phyloP scores from a whole-genome alignment of 192 early-diverging fungal genomes.

The Entomortierella beljakovae region DNA sequence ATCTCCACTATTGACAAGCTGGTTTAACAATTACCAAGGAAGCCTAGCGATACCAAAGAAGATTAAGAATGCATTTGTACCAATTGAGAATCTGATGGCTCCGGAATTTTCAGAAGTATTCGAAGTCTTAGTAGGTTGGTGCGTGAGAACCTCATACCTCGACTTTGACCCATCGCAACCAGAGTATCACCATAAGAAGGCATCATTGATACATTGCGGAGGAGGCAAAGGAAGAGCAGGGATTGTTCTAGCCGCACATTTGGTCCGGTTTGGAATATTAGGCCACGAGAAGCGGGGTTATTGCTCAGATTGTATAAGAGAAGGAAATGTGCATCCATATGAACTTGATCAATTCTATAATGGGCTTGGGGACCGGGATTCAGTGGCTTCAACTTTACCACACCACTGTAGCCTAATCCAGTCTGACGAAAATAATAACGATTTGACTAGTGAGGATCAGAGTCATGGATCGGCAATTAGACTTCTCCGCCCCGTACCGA shows the following conservation, averaged over 20 bases:
- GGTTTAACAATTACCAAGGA: slow-evolving; percentile 21
- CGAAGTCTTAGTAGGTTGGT: slow-evolving; percentile 50
- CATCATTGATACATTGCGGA: slow-evolving; percentile 47
- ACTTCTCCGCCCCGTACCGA: slow-evolving; percentile 7
- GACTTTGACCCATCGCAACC: background rate
- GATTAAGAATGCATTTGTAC: slow-evolving; percentile 49
- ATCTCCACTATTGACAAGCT: slow-evolving; percentile 28
- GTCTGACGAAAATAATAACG: background rate
- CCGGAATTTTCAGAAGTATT: slow-evolving; percentile 44
- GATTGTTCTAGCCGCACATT: slow-evolving; percentile 42
- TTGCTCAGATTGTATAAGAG: slow-evolving; percentile 22
- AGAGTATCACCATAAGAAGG: slow-evolving; percentile 19
- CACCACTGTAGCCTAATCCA: slow-evolving; percentile 6
- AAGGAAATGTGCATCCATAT: slow-evolving; percentile 27
- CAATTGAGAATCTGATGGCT: slow-evolving; percentile 47
- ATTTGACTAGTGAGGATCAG: slow-evolving; percentile 9
- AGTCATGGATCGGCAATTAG: background rate
- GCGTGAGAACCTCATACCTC: slow-evolving; percentile 9
- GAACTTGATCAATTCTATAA: slow-evolving; percentile 39
- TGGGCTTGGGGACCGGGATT: slow-evolving; percentile 22
- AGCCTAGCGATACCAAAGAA: background rate
- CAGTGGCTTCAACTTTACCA: slow-evolving; percentile 28
- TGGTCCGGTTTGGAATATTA: slow-evolving; percentile 39
- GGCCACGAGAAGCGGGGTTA: slow-evolving; percentile 39
- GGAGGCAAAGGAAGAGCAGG: slow-evolving; percentile 50